Evolutionary conservation across 805 yeast species (phyloP).

Genomic region (Komagataella phaffii): DNA sequence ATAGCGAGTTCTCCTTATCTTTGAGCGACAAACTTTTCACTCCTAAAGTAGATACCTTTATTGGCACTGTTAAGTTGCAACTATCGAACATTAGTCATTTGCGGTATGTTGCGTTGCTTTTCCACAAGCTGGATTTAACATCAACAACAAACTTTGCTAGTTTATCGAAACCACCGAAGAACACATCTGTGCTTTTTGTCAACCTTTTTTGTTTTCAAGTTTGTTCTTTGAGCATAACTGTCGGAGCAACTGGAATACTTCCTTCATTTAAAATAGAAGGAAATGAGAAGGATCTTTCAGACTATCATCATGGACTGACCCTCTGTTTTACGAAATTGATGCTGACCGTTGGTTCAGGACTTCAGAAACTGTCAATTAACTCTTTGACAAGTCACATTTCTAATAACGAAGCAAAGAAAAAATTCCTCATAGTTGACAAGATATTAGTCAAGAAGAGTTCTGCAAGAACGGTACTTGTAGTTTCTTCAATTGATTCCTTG

Average conservation of each 20-base stretch:
- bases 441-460: neutral
- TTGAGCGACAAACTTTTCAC: neutral
- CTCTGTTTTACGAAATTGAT: neutral
- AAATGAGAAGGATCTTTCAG: neutral
- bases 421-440: neutral
- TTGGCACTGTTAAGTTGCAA: neutral
- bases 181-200: neutral
- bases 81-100: neutral
- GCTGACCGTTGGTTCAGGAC: neutral
- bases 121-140: neutral
- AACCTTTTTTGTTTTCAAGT: neutral
- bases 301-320: neutral
- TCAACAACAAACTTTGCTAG: neutral
- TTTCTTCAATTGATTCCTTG: neutral
- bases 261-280: neutral
- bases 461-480: neutral
- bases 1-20: neutral
- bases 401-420: neutral
- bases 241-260: neutral
- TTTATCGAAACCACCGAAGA: neutral
- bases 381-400: neutral
- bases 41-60: neutral
- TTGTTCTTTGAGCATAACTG: neutral
- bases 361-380: neutral
- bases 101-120: neutral